Evolutionary conservation across 2,329 filamentous ascomycete species (phyloP).

Genomic region (Diplodia intermedia): DNA sequence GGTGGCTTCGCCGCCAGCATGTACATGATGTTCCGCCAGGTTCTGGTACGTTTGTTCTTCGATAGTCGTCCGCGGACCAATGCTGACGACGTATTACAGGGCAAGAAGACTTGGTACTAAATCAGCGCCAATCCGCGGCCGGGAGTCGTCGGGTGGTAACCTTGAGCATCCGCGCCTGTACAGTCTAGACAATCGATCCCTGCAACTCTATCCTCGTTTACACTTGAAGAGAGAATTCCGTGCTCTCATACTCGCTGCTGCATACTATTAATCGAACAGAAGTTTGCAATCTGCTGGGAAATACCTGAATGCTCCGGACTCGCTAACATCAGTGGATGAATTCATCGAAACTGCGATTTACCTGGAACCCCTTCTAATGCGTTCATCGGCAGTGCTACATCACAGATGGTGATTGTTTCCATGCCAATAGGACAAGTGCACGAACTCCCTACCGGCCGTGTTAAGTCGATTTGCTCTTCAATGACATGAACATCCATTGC

Average conservation of each 20-base stretch:
- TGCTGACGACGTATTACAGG: constrained; percentile 45
- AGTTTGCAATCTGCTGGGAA: neutral
- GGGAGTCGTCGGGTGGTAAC: constrained; percentile 18
- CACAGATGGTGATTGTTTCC: neutral
- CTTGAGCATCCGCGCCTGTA: constrained; percentile 29
- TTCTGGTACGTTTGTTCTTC: constrained; percentile 54
- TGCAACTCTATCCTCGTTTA: constrained; percentile 5
- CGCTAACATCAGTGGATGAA: neutral
- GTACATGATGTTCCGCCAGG: constrained; percentile 77
- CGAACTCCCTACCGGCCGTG: neutral
- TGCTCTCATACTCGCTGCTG: neutral
- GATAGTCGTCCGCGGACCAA: neutral
- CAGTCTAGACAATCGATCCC: constrained; percentile 32
- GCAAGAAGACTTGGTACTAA: constrained; percentile 77
- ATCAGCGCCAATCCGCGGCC: constrained; percentile 12
- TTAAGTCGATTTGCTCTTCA: neutral
- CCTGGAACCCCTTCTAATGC: neutral
- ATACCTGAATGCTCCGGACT: neutral
- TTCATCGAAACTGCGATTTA: neutral
- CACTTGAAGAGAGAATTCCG: neutral
- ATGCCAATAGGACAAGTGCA: neutral
- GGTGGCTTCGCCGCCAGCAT: constrained; percentile 64
- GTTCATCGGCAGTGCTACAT: neutral
- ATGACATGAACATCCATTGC: neutral
- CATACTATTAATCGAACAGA: neutral